phyloP scores from a whole-genome alignment of 768 basidiomycete species.

The Rhodotorula graminis region DNA sequence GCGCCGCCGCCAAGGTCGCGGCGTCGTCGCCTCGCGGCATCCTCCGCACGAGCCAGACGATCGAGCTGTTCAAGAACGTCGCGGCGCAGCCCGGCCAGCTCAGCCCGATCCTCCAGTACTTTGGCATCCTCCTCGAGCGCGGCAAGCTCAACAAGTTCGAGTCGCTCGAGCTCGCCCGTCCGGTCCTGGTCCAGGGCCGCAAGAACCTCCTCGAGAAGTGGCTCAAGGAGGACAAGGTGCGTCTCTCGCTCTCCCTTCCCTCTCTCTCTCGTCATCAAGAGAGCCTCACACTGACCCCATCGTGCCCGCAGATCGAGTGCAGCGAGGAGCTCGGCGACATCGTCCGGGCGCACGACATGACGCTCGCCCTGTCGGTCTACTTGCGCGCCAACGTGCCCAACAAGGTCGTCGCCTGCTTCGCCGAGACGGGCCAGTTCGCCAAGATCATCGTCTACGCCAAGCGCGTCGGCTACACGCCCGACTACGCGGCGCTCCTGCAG shows the following conservation, averaged over 20 bases:
- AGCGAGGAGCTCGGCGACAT: conserved; percentile 98
- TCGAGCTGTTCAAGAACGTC: conserved; percentile 94
- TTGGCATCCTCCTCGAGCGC: conserved; percentile 96
- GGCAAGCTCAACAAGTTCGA: conserved; percentile 96
- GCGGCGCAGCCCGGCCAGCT: conserved; percentile 84
- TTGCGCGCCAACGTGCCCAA: conserved; percentile 95
- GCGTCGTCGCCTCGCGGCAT: conserved; percentile 97
- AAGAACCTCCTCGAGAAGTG: conserved; percentile 98
- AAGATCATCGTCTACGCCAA: conserved; percentile 97
- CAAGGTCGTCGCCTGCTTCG: conserved; percentile 94
- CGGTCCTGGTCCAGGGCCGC: conserved; percentile 89
- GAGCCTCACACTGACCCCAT: neutral
- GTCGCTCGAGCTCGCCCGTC: conserved; percentile 89
- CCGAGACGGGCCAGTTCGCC: conserved; percentile 95
- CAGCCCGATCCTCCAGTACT: conserved; percentile 95
- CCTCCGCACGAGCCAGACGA: conserved; percentile 85
- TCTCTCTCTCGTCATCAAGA: conserved; percentile 1
- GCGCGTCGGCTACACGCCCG: conserved; percentile 89
- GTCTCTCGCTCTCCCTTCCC: conserved; percentile 18
- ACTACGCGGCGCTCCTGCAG: conserved; percentile 85
- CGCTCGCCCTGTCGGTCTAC: conserved; percentile 92
- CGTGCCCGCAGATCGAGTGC: conserved; percentile 70
- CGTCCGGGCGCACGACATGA: conserved; percentile 91
- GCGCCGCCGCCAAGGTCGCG: conserved; percentile 93
- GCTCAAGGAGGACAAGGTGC: conserved; percentile 98